These are phyloP conservation scores for Cutaneotrichosporon curvatum DNA, from an alignment of 1,284 basidiomycete species.

Conservation along the genomic window DNA sequence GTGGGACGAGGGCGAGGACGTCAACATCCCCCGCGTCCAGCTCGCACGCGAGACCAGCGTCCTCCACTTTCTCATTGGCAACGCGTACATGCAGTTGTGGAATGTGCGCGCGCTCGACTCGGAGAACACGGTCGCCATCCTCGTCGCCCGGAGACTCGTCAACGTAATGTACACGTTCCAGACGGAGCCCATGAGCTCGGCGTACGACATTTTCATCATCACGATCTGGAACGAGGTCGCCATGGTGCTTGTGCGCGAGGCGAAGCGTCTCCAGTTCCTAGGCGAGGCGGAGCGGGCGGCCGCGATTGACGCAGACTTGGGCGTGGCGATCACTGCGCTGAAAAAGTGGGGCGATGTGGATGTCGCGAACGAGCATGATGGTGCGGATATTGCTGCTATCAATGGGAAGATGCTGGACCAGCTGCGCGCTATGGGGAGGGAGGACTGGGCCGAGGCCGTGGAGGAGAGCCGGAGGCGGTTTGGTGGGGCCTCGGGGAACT, in stretches of 20 bases:
- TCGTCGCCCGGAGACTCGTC: conserved; percentile 26
- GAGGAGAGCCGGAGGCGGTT: conserved; percentile 16
- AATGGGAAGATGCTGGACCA: conserved; percentile 27
- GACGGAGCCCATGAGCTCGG: conserved; percentile 18
- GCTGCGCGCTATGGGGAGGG: conserved; percentile 16
- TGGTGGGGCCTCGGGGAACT: conserved; percentile 7
- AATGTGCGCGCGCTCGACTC: conserved; percentile 20
- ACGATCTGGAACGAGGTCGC: conserved; percentile 29
- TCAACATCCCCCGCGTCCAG: conserved; percentile 10
- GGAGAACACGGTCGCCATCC: conserved; percentile 20
- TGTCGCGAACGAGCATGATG: conserved; percentile 17
- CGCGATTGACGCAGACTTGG: conserved; percentile 24
- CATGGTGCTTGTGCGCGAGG: conserved; percentile 26
- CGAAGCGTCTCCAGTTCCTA: conserved; percentile 18
- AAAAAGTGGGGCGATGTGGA: conserved; percentile 24
- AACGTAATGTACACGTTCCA: conserved; percentile 23
- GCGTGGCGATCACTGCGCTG: conserved; percentile 22
- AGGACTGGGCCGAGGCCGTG: conserved; percentile 24
- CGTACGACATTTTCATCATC: conserved; percentile 25
- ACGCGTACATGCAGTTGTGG: conserved; percentile 28
- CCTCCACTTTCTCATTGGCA: conserved; percentile 23
- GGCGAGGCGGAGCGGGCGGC: conserved; percentile 14
- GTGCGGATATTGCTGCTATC: conserved; percentile 25
- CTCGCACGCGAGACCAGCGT: conserved; percentile 15
- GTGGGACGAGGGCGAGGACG: conserved; percentile 16